Evolutionary conservation across 441 rosid genomes (phyloP), one percentile per base, ranked within the genome.

Genomic region (Codiaeum variegatum): DNA sequence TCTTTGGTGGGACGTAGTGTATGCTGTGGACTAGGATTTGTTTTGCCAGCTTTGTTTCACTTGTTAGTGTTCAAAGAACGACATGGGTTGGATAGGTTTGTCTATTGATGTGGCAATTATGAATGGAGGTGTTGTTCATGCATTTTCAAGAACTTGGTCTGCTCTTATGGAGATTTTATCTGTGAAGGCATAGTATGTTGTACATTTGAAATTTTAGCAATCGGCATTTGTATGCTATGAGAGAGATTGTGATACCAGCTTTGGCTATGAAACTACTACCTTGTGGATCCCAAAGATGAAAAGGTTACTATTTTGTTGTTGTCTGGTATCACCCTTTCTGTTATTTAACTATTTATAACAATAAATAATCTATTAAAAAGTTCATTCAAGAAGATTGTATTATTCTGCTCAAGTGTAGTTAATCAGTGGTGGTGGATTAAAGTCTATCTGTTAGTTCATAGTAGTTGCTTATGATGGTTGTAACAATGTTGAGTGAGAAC

Each of bases 1-100:
- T 87, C 97, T 8, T 71, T 90, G 82, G 91, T 90, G 0, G 98
- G 98, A 0, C 91, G 93, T 65, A 88, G 98, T 59, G 85, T 89
- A 15, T 93, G 98, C 61, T 90, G 94, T 66, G 85, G 81, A 26
- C 79, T 93, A 75, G 97, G 87, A 7, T 90, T 90, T 64, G 86
- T 90, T 71, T 81, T 93, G 84, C 98, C 96, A 0, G 71, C 96
- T 31, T 62, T 83, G 78, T 88, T 91, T 77, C 94, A 93, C 79
- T 46, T 88, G 76, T 77, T 90, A 65, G 94, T 84, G 31, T 91
- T 90, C 77, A 87, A 86, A 79, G 91, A 88, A 23, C n/a, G 91
- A 87, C 19, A 75, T 88, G 73, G 86, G 80, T 10, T 83, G 93
- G 89, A 82, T 42, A 70, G 84, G 84, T 21, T 76, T 86, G 86